Percentiles rank a stretch among this genome's conserved stretches.
These are phyloP conservation scores for Hyaloperonospora brassicae DNA, from an alignment of 352 stramenopile species.

Conservation along the genomic window DNA sequence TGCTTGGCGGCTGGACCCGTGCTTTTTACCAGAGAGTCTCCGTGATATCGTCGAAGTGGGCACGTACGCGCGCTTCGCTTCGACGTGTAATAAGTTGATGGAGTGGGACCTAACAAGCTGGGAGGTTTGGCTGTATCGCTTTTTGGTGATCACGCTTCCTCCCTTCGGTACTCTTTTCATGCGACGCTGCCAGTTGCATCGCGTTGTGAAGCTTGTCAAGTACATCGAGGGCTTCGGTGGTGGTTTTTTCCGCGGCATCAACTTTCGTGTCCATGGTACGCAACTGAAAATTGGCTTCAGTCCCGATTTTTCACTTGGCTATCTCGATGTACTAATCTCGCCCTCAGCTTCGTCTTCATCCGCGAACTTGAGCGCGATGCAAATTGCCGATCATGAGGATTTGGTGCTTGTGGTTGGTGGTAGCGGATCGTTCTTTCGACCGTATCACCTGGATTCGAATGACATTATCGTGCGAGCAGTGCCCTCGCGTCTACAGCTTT, in stretches of 20 bases:
- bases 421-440: slow-evolving; percentile 72
- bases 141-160: slow-evolving; percentile 39
- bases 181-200: slow-evolving; percentile 50
- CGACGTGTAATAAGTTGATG: slow-evolving; percentile 61
- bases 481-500: slow-evolving; percentile 49
- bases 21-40: slow-evolving; percentile 44
- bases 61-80: slow-evolving; percentile 61
- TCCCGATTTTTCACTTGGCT: slow-evolving; percentile 74
- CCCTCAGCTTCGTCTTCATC: slow-evolving; percentile 22
- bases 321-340: slow-evolving; percentile 68
- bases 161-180: slow-evolving; percentile 56
- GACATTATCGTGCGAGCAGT: slow-evolving; percentile 72
- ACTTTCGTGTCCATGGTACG: slow-evolving; percentile 66
- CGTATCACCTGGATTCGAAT: slow-evolving; percentile 79
- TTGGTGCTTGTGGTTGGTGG: slow-evolving; percentile 58
- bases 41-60: slow-evolving; percentile 74
- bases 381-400: slow-evolving; percentile 19
- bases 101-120: slow-evolving; percentile 47
- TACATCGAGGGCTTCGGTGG: slow-evolving; percentile 58
- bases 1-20: slow-evolving; percentile 56
- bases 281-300: slow-evolving; percentile 80
- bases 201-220: slow-evolving; percentile 58
- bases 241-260: slow-evolving; percentile 76
- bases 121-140: slow-evolving; percentile 60
- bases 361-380: slow-evolving; percentile 23